These are phyloP conservation scores for Peterozyma toletana DNA, from an alignment of 805 yeast species.

Conservation along the genomic window DNA sequence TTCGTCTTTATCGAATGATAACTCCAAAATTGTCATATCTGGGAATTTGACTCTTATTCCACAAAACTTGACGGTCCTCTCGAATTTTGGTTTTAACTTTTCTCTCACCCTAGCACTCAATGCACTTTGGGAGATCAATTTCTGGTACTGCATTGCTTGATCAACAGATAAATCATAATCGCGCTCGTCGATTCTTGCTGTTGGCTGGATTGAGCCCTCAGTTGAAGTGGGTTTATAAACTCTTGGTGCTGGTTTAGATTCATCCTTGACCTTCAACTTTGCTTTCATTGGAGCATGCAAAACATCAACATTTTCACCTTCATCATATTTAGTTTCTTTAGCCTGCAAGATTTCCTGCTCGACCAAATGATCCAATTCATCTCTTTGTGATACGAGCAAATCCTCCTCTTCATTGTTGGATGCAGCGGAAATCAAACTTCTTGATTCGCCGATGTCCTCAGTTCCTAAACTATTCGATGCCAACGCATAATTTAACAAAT, in stretches of 20 bases:
- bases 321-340: conserved; percentile 3
- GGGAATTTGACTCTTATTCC: conserved; percentile 50
- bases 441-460: too few relatives aligned
- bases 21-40: conserved; percentile 30
- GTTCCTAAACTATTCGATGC: too few relatives aligned
- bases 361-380: conserved; percentile 5
- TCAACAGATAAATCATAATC: conserved; percentile 39
- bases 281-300: background rate
- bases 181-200: conserved; percentile 22
- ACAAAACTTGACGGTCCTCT: conserved; percentile 24
- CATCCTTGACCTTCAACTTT: background rate
- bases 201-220: background rate
- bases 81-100: conserved; percentile 4
- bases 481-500: too few relatives aligned
- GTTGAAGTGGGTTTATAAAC: background rate
- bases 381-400: conserved; percentile 1
- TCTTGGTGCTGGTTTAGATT: background rate
- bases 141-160: conserved; percentile 48
- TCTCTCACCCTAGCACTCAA: conserved; percentile 4
- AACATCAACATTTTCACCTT: background rate
- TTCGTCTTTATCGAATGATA: conserved; percentile 1
- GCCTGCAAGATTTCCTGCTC: conserved; percentile 4
- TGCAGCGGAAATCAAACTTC: too few relatives aligned
- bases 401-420: background rate
- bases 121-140: conserved; percentile 28